Evolutionary conservation across 140 eudicot genomes (phyloP).

Genomic region (Cichorium intybus): DNA sequence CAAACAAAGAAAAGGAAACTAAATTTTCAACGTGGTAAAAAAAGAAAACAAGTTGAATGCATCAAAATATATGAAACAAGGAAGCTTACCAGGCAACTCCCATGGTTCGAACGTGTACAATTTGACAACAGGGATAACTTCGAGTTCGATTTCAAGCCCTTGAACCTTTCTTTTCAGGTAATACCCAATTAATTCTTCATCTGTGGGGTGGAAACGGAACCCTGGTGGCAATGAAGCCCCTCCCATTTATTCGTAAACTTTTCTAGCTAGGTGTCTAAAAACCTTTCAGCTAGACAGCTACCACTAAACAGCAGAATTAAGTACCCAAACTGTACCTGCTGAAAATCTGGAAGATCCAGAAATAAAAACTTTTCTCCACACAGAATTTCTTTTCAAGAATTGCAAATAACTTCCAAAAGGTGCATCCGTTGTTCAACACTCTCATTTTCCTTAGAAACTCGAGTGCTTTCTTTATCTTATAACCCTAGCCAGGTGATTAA

Average conservation of each 20-base stretch:
- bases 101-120: slow-evolving; percentile 86
- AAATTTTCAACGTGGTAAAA: slow-evolving; percentile 4
- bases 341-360: slow-evolving; percentile 78
- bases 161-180: slow-evolving; percentile 71
- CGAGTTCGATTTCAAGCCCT: slow-evolving; percentile 72
- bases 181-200: slow-evolving; percentile 74
- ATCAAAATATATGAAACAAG: neutral
- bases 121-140: slow-evolving; percentile 80
- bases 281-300: neutral
- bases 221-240: slow-evolving; percentile 85
- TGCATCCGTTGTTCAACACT: slow-evolving; percentile 51
- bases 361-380: slow-evolving; percentile 66
- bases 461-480: slow-evolving; percentile 3
- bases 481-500: neutral
- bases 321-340: slow-evolving; percentile 53
- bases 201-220: slow-evolving; percentile 84
- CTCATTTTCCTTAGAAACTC: slow-evolving; percentile 48
- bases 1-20: neutral
- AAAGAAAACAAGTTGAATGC: slow-evolving; percentile 5
- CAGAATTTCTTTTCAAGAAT: slow-evolving; percentile 52
- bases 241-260: slow-evolving; percentile 36
- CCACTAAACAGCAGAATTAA: slow-evolving; percentile 17
- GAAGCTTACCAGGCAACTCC: slow-evolving; percentile 78
- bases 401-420: slow-evolving; percentile 54
- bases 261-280: too few species aligned